Evolutionary conservation across 2,329 filamentous ascomycete species (phyloP).

Genomic region (Geoglossum cookeanum): DNA sequence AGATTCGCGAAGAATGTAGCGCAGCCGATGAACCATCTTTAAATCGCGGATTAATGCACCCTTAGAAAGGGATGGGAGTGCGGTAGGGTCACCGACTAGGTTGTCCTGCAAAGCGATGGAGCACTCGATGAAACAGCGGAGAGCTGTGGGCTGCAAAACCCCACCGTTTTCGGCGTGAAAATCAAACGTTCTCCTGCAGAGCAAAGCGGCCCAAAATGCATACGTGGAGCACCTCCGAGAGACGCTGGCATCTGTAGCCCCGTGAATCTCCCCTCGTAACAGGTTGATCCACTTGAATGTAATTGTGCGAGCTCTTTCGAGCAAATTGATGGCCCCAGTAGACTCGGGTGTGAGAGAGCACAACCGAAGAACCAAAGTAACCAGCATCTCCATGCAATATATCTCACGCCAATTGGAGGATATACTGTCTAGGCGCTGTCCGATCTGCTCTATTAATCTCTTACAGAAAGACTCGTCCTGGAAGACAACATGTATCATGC

Average conservation of each 20-base stretch:
- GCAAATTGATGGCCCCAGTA: conserved; percentile 11
- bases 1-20: conserved; percentile 17
- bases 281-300: conserved; percentile 30
- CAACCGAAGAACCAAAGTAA: conserved; percentile 30
- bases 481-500: conserved; percentile 32
- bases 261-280: conserved; percentile 28
- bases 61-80: conserved; percentile 18
- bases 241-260: conserved; percentile 19
- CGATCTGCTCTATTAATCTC: conserved; percentile 29
- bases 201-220: conserved; percentile 33
- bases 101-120: conserved; percentile 31
- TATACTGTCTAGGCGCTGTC: conserved; percentile 27
- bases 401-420: conserved; percentile 38
- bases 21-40: conserved; percentile 24
- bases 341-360: conserved; percentile 14
- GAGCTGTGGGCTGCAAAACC: conserved; percentile 4
- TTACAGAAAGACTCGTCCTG: conserved; percentile 30
- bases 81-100: conserved; percentile 19
- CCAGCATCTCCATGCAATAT: conserved; percentile 36
- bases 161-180: conserved; percentile 4
- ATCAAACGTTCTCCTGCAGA: conserved; percentile 32
- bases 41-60: conserved; percentile 28
- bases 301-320: conserved; percentile 25
- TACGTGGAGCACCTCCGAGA: conserved; percentile 25
- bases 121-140: conserved; percentile 19